These are phyloP conservation scores for Apiotrichum porosum DNA, from an alignment of 1,284 basidiomycete genomes.

Conservation along the genomic window DNA sequence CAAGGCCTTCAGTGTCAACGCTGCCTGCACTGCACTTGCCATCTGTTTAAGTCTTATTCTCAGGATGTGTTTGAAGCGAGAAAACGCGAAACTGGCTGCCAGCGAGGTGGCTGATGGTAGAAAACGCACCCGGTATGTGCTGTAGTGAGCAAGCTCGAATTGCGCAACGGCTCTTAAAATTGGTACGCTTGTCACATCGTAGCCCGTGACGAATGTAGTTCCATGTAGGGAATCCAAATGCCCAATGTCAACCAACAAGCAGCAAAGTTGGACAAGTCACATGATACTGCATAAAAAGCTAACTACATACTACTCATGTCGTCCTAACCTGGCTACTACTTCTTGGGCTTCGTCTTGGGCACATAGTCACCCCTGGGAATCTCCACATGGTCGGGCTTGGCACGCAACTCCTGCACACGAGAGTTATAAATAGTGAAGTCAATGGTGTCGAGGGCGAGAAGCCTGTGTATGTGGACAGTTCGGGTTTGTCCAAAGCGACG, in stretches of 20 bases:
- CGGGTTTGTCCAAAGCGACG: constrained; percentile 79
- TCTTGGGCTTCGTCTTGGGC: not conserved
- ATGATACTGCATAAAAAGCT: too few species aligned
- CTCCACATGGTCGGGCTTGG: constrained; percentile 34
- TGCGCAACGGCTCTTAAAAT: too few species aligned
- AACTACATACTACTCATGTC: not conserved
- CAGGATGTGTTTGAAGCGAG: constrained; percentile 23
- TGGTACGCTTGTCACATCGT: too few species aligned
- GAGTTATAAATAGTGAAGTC: constrained; percentile 63
- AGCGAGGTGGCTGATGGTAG: not conserved
- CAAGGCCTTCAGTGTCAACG: constrained; percentile 31
- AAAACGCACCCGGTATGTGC: constrained; percentile 1
- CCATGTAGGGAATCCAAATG: too few species aligned
- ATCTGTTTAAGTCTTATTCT: constrained; percentile 25
- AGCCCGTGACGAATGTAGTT: too few species aligned
- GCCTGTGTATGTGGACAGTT: constrained; percentile 73
- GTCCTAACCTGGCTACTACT: not conserved
- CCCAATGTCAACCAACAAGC: too few species aligned
- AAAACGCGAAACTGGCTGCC: constrained; percentile 15
- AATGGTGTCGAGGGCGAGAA: constrained; percentile 75
- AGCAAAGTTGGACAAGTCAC: too few species aligned
- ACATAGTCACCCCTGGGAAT: constrained; percentile 27
- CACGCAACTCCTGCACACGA: constrained; percentile 23
- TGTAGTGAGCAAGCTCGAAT: not conserved
- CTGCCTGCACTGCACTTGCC: constrained; percentile 24